Base-by-base conservation (phyloP, 2,329 filamentous ascomycete species). In the Ophiocordyceps camponoti-floridani region DNA sequence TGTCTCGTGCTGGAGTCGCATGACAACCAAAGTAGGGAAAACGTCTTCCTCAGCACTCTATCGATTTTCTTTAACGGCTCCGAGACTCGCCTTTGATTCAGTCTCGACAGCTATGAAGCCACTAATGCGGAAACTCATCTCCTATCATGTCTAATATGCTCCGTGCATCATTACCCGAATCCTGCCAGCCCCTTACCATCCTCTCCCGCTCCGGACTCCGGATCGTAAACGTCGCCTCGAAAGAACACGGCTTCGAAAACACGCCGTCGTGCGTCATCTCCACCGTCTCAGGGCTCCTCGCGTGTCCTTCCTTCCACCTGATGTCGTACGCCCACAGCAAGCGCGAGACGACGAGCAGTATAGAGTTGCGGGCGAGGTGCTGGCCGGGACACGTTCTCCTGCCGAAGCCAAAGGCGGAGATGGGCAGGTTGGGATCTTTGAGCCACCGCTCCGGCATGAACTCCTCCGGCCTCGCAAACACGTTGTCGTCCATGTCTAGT, bases 381-480 rank as follows among this genome's bases (percentile, higher is more conserved):
- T 45, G 44, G 4, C 46, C 46, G 2, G 43, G 43, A 41, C 46
- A 47, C 2, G 16, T 38, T 38, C 46, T 43, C 31, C 43, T 30
- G 14, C 46, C 46, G 37, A 45, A 47, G 12, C 46, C 46, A 23
- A 47, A 47, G 9, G 43, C 40, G 2, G 44, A 31, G 3, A 28
- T n/a, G 2, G 46, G 46, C 8, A 47, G 41, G 11, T 44, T 14
- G 11, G 41, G 13, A 12, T 47, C 23, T 1, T 45, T 31, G 9
- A 47, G 42, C 46, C 46, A 47, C 26, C 46, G 16, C 14, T 43
- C 43, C 6, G 46, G 46, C 2, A 23, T 19, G n/a, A 47, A 47
- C 10, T 40, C 33, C 4, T 45, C 33, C 5, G 46, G 26, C 7
- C 30, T 7, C 3, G 40, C 43, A 33, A 45, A 47, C 3, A 47